These are phyloP conservation scores for Pythium sukuiense DNA, from an alignment of 352 stramenopile species.

Conservation along the genomic window DNA sequence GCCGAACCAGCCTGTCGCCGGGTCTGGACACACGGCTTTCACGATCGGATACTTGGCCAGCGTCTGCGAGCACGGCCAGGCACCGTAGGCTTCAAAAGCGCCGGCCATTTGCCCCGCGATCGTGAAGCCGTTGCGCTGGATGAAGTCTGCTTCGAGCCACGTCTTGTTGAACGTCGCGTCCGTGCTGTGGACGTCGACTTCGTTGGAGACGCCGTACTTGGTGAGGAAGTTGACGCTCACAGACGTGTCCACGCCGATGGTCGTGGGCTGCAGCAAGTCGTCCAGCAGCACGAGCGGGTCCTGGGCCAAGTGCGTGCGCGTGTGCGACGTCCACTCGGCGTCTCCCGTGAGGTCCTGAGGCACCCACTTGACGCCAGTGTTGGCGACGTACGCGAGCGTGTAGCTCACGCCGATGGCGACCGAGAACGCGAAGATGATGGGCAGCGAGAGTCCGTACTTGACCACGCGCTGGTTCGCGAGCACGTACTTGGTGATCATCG, in stretches of 20 bases:
- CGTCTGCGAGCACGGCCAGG: neutral
- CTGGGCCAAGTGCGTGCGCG: conserved; percentile 5
- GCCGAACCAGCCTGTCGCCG: conserved; percentile 12
- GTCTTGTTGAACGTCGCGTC: conserved; percentile 9
- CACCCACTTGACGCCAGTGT: neutral
- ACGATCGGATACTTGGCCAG: neutral
- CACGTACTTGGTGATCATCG: conserved; percentile 1
- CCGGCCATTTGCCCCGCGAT: conserved; percentile 8
- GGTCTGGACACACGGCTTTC: neutral
- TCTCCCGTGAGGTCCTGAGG: conserved; percentile 8
- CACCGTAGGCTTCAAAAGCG: conserved; percentile 7
- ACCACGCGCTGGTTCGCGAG: conserved; percentile 10
- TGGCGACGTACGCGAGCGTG: conserved; percentile 1
- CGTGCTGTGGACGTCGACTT: conserved; percentile 5
- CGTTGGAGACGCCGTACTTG: conserved; percentile 11
- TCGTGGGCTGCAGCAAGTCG: conserved; percentile 5
- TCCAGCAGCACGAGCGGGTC: conserved; percentile 4
- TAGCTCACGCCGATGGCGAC: conserved; percentile 18
- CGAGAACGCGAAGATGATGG: conserved; percentile 6
- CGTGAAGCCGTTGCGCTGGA: conserved; percentile 5
- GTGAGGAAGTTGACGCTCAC: conserved; percentile 15
- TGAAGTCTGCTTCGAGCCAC: conserved; percentile 3
- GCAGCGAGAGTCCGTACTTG: conserved; percentile 13
- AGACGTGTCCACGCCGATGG: conserved; percentile 12
- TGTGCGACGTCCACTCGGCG: conserved; percentile 13